These are phyloP conservation scores for Phytophthora uliginosa DNA, from an alignment of 352 stramenopile species.

Conservation along the genomic window DNA sequence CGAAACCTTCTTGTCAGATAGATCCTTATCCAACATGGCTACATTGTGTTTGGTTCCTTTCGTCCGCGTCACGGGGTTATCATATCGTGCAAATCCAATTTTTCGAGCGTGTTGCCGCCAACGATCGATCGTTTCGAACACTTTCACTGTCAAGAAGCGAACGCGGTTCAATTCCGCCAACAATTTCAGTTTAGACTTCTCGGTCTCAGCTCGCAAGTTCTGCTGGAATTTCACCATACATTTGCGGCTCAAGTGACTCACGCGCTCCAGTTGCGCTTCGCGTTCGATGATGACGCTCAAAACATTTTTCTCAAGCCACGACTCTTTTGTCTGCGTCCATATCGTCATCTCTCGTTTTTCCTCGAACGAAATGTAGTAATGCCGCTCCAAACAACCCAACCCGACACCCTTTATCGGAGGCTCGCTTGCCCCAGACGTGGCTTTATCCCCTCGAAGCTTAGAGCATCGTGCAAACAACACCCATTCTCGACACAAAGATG, in stretches of 20 bases:
- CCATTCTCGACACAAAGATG: constrained; percentile 76
- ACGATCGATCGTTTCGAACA: constrained; percentile 71
- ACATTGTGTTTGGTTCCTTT: background rate
- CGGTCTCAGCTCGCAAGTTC: constrained; percentile 58
- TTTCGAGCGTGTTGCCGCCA: constrained; percentile 68
- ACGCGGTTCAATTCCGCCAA: constrained; percentile 62
- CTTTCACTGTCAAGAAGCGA: constrained; percentile 74
- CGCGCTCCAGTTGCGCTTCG: constrained; percentile 61
- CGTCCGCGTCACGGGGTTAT: constrained; percentile 14
- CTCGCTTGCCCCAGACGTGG: background rate
- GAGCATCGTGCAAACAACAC: constrained; percentile 74
- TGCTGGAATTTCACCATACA: constrained; percentile 80
- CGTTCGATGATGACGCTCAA: constrained; percentile 66
- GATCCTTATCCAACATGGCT: background rate
- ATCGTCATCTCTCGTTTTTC: constrained; percentile 69
- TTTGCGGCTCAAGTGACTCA: constrained; percentile 47
- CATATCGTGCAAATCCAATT: constrained; percentile 59
- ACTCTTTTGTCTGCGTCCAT: constrained; percentile 75
- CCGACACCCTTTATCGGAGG: constrained; percentile 33
- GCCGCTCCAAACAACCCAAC: constrained; percentile 71
- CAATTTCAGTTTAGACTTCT: constrained; percentile 45
- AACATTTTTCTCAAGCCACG: constrained; percentile 71
- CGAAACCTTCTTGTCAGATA: background rate
- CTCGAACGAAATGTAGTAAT: constrained; percentile 78
- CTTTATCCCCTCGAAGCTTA: constrained; percentile 16